phyloP scores from a whole-genome alignment of 805 yeast species.

The Metschnikowia lunata region DNA sequence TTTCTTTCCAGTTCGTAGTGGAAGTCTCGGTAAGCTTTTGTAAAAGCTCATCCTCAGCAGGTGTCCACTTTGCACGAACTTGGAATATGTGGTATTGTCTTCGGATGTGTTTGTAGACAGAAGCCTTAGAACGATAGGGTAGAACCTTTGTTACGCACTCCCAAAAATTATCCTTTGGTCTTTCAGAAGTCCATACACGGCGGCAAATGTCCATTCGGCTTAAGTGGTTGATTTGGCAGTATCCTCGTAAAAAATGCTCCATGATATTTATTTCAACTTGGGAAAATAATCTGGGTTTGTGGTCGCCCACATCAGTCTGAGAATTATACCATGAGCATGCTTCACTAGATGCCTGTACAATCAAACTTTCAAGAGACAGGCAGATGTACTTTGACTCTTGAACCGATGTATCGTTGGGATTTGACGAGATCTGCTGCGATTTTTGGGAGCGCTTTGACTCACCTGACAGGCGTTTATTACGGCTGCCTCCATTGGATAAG shows the following conservation, averaged over 20 bases:
- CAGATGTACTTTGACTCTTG: conserved; percentile 22
- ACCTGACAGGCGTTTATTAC: background rate
- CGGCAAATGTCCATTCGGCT: conserved; percentile 69
- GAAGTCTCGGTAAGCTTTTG: conserved; percentile 58
- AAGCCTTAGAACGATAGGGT: conserved; percentile 83
- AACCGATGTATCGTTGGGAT: conserved; percentile 1
- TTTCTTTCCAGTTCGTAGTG: conserved; percentile 84
- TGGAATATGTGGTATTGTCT: conserved; percentile 84
- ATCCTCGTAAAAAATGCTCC: conserved; percentile 67
- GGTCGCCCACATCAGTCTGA: conserved; percentile 14
- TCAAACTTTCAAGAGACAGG: conserved; percentile 28
- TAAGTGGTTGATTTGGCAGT: conserved; percentile 58
- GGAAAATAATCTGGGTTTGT: conserved; percentile 47
- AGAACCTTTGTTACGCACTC: conserved; percentile 71
- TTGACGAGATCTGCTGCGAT: background rate
- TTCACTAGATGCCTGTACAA: conserved; percentile 33
- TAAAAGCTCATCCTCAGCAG: conserved; percentile 70
- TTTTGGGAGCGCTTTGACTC: conserved; percentile 10
- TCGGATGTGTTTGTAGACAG: conserved; percentile 88
- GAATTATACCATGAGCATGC: conserved; percentile 35
- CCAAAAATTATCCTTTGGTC: conserved; percentile 90
- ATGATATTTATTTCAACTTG: conserved; percentile 65
- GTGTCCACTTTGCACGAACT: conserved; percentile 86
- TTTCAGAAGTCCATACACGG: conserved; percentile 81
- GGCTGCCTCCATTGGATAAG: conserved; percentile 7